phyloP scores from a whole-genome alignment of 2,329 filamentous ascomycete genomes.

The Hirsutella rhossiliensis region DNA sequence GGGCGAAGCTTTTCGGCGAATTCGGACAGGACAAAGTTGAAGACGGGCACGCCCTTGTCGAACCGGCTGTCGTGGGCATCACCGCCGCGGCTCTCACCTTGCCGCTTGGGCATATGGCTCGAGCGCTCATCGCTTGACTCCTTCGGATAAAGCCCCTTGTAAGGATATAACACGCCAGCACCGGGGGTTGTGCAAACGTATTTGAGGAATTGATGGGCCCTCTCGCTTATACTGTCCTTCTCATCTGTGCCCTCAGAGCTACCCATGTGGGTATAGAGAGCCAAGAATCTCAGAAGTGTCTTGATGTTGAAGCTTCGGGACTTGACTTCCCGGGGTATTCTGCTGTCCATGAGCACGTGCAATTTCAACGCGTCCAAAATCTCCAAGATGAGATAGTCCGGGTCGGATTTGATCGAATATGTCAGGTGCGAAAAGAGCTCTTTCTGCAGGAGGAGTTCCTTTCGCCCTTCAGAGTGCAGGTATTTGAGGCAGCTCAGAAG shows the following conservation, averaged over 20 bases:
- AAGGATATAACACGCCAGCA: conserved; percentile 63
- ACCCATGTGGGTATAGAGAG: conserved; percentile 54
- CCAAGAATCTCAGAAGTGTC: conserved; percentile 59
- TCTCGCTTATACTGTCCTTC: conserved; percentile 44
- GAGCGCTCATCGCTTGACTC: conserved; percentile 42
- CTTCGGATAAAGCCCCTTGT: conserved; percentile 76
- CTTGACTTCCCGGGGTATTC: conserved; percentile 63
- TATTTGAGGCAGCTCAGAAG: conserved; percentile 69
- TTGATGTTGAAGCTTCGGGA: conserved; percentile 63
- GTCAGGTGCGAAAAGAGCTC: conserved; percentile 78
- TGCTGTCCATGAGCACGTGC: conserved; percentile 62
- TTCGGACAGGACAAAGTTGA: conserved; percentile 67
- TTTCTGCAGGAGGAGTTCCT: conserved; percentile 65
- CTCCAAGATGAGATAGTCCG: conserved; percentile 61
- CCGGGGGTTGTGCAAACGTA: conserved; percentile 61
- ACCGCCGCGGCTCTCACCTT: conserved; percentile 26
- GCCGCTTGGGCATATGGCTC: conserved; percentile 9
- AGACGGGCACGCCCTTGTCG: conserved; percentile 54
- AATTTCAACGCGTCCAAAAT: conserved; percentile 59
- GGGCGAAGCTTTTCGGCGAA: conserved; percentile 72
- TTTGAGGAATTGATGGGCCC: conserved; percentile 64
- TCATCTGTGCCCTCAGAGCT: conserved; percentile 26
- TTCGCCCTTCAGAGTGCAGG: conserved; percentile 64
- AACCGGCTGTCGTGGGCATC: conserved; percentile 60
- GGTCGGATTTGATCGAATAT: conserved; percentile 66